Percentiles rank a stretch among this genome's conserved stretches.
Evolutionary conservation across 2,329 filamentous ascomycete genomes (phyloP).

Genomic region (Pleurostoma richardsiae): DNA sequence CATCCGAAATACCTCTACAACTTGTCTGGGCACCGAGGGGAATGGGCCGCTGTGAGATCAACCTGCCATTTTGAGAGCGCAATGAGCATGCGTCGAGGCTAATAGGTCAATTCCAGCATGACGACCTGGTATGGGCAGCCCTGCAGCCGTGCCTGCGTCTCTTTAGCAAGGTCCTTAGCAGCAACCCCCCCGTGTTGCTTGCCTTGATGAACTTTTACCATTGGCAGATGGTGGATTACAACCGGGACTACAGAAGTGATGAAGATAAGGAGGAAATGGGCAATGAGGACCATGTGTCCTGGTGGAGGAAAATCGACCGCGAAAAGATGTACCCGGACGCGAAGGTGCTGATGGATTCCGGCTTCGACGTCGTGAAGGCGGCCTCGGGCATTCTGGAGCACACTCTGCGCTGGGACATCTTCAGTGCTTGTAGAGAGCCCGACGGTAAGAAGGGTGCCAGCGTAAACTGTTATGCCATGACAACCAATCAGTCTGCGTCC

Average conservation of each 20-base stretch:
- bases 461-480: background rate
- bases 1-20: conserved; percentile 3
- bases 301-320: no score
- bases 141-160: conserved; percentile 7
- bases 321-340: no score
- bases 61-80: background rate
- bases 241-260: background rate
- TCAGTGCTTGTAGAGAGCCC: background rate
- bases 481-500: background rate
- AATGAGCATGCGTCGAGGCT: background rate
- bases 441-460: no score
- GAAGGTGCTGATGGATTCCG: no score
- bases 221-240: background rate
- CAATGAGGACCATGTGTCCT: no score
- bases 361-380: no score
- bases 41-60: conserved; percentile 3
- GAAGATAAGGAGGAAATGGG: no score
- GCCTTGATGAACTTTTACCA: conserved; percentile 5
- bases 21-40: conserved; percentile 4
- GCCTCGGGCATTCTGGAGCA: background rate
- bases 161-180: conserved; percentile 3
- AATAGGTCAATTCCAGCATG: background rate
- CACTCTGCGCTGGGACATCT: conserved; percentile 4
- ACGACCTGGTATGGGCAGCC: conserved; percentile 5
- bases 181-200: conserved; percentile 5